Conservation (phyloP, 805 yeast species). For the Candida fluviatilis region DNA sequence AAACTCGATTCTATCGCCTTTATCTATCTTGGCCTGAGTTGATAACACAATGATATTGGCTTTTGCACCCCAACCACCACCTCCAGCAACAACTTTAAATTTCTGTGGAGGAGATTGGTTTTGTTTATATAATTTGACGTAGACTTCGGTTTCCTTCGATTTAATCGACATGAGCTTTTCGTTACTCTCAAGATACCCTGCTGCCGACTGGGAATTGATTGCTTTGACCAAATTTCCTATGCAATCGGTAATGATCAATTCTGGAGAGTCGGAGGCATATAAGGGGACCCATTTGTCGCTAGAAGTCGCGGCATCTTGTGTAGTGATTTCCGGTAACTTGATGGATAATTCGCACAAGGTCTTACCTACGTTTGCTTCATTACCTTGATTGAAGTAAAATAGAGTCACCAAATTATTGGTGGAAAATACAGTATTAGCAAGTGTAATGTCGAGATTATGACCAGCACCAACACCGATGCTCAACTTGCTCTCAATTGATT, state of each 20-base stretch:
- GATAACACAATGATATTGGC: constrained; percentile 64
- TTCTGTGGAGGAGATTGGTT: constrained; percentile 16
- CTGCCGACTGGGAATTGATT: constrained; percentile 53
- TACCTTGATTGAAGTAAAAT: constrained; percentile 24
- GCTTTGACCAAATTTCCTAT: constrained; percentile 58
- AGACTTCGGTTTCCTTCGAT: constrained; percentile 42
- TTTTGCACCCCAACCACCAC: constrained; percentile 73
- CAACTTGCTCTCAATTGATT: constrained; percentile 22
- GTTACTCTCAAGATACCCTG: constrained; percentile 49
- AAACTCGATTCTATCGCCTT: constrained; percentile 48
- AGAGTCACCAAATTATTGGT: constrained; percentile 32
- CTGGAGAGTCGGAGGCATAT: constrained; percentile 16
- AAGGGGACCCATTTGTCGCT: constrained; percentile 34
- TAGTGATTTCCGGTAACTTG: constrained; percentile 15
- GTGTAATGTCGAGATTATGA: constrained; percentile 16
- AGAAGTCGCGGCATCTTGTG: constrained; percentile 2
- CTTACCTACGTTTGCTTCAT: constrained; percentile 20
- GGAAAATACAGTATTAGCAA: constrained; percentile 40
- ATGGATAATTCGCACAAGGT: constrained; percentile 25
- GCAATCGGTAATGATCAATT: constrained; percentile 43
- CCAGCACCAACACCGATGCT: constrained; percentile 13
- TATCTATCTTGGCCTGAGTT: constrained; percentile 44
- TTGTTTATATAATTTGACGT: constrained; percentile 24
- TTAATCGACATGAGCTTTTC: constrained; percentile 31
- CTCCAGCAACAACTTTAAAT: constrained; percentile 64